Base-by-base conservation (phyloP, 108 stramenopile species). In the Aurantiochytrium sp. region DNA sequence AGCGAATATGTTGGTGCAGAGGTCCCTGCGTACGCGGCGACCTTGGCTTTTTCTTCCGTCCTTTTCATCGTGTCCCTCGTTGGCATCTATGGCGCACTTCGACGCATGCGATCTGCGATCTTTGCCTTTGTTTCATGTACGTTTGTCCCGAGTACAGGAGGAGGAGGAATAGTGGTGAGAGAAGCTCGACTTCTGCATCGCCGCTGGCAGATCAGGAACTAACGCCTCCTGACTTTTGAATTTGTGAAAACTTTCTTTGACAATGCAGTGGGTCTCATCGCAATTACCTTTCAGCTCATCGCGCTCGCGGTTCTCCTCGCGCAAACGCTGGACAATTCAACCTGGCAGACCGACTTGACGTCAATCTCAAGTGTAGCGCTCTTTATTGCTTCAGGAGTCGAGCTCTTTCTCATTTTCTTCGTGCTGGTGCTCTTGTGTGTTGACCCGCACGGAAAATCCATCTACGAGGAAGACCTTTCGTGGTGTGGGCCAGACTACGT, bases 1-100 rank as follows among this genome's bases (percentile, higher is more conserved):
- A 83, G 51, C 3, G 18, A 83, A 47, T 53, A 45, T 12, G 51
- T 53, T 1, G 76, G 49, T 1, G 76, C 76, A 6, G 76, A 53
- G 25, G 76, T 83, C 76, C 76, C 76, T 55, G 76, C 76, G 25
- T 83, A 83, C 51, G 76, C 76, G 6, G 76, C 76, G 51, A 53
- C 76, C 10, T 45, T 83, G 10, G 51, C 76, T 3, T 83, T 83
- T 23, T 53, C 76, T 8, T 47, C 51, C 14, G n/a, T 83, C 18
- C 45, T 83, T 1, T 83, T 83, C 23, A 23, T 83, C 49, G 76
- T 83, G 43, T 83, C 76, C 4, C 6, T 83, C 28, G 51, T 83
- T 83, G 76, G 76, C 51, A 53, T 47, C n/a, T 83, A 83, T 35
- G 76, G 76, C 45, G 76, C 51, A 2, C 10, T 83, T 6, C 51